Evolutionary conservation across 192 early-diverging fungal genomes (phyloP), one percentile per base, ranked within the genome.

Genomic region (Paraglomus occultum): DNA sequence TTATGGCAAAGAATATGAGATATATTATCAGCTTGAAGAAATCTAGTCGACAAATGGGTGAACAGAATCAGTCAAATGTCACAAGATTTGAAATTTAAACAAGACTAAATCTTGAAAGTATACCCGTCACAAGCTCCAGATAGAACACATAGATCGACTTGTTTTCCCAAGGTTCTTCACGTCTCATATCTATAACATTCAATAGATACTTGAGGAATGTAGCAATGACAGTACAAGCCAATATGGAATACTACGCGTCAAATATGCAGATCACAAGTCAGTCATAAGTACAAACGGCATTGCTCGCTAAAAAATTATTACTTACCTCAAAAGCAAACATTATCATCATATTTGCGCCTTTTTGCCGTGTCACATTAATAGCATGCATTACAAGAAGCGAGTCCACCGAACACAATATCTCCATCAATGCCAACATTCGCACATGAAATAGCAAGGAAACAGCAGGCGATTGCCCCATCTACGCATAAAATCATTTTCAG

Each of bases 321-420:
- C 63, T 62, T 75, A 92, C 92, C 84, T 98, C 96, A 77, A 99
- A 99, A 14, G 93, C 96, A 88, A 99, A 99, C 70, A 97, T 92
- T 53, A 97, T 92, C 88, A 99, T 93, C 93, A 96, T 95, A 44
- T 84, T 90, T 5, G 94, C 85, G 11, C 92, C 92, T 54, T 83
- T 78, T n/a, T 76, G 69, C 15, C 77, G 66, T 15, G 92, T 91
- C 23, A 76, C 75, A 12, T 83, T 81, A 6, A 88, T 80, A 6
- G 93, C 84, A 73, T 90, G 94, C 10, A 68, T 54, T 8, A 95
- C 79, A 74, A 97, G 84, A n/a, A 83, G 67, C n/a, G 85, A 58
- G 72, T 99, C 96, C 15, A 92, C 66, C 1, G 79, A 62, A 14
- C 87, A 77, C 20, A 99, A 83, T 6, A 94, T 55, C 0, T 72